Base-by-base conservation (phyloP, 140 eudicot species). In the Cichorium intybus region DNA sequence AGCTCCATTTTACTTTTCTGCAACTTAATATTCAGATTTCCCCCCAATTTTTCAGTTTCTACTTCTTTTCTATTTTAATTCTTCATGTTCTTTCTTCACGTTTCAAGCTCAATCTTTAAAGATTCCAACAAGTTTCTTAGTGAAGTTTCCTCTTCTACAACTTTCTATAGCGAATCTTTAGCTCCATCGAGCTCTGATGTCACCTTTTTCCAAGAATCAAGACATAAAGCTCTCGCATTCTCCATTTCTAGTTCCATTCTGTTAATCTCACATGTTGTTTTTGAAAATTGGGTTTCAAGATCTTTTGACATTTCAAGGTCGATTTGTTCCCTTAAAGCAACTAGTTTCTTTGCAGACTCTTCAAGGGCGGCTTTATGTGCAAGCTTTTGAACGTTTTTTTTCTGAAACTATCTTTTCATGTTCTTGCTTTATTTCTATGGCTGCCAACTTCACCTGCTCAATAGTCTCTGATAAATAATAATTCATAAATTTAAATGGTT, bases 1-100 rank as follows among this genome's bases (percentile, higher is more conserved):
- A 89, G 91, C 80, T 84, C 97, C 10, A 82, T 64, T 53, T 94
- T 84, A 45, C 87, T 82, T 81, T 89, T 94, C 47, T 83, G 79
- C 23, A 94, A 78, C 83, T 86, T 74, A 45, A 65, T 86, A 60
- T 94, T 90, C 50, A 94, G 75, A 68, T 77, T 70, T 39, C 85
- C 97, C 5, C 88, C 99, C n/a, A 74, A 10, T 7, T 85, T 74
- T 75, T 89, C 95, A 0, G 94, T 86, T 67, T 81, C 91, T 2
- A 82, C 80, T 59, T 94, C 97, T n/a, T 69, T 80, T 89, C 66
- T 80, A 74, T 67, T 80, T 89, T 71, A 89, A 50, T 43, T 80
- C 91, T 49, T 75, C 65, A 37, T 94, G 97, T 60, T 89, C 88
- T 33, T 84, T 84, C 62, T 79, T 86, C 51, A 84, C 79, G 5